Base-by-base conservation (phyloP, 257 asterid species). In the Plantago ovata region DNA sequence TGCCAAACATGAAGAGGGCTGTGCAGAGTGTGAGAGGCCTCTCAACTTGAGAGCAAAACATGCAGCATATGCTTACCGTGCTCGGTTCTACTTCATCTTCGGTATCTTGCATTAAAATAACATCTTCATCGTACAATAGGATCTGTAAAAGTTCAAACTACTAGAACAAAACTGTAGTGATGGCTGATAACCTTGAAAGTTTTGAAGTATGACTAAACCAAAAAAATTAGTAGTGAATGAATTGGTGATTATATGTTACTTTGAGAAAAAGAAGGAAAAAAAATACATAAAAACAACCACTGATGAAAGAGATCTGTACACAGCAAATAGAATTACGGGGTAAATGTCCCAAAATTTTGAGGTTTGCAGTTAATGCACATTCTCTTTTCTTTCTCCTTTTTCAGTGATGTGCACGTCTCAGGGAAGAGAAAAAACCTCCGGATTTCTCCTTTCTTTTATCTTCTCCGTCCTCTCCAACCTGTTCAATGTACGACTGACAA, bases 341-440 rank as follows among this genome's bases (percentile, higher is more conserved):
- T 59, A 66, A 63, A 58, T 55, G 64, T 58, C 71, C 76, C 67
- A 60, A 61, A 53, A 68, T 57, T 69, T 53, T 62, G 59, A 51
- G 53, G 54, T 23, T 52, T 55, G 66, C 61, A 12, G 46, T 70
- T 49, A 63, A 52, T 43, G 6, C 55, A 61, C 51, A 58, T n/a
- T 3, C 1, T 57, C 55, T 56, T 22, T 38, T 43, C 59, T 46
- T 21, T 41, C 23, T 19, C 38, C 33, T 39, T 60, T 49, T 60
- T 81, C 72, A 81, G 70, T 85, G 81, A 69, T 81, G 86, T 42
- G 87, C 89, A 7, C 86, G 88, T 57, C 95, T 76, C 54, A 86
- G 74, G n/a, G 94, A 51, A 13, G 98, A 85, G 65, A 87, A 87
- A 53, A 91, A 83, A 28, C 98, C 95, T 66, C 89, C 84, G n/a